phyloP scores from a whole-genome alignment of 169 alveolate genomes.

The Eimeria sp. region DNA sequence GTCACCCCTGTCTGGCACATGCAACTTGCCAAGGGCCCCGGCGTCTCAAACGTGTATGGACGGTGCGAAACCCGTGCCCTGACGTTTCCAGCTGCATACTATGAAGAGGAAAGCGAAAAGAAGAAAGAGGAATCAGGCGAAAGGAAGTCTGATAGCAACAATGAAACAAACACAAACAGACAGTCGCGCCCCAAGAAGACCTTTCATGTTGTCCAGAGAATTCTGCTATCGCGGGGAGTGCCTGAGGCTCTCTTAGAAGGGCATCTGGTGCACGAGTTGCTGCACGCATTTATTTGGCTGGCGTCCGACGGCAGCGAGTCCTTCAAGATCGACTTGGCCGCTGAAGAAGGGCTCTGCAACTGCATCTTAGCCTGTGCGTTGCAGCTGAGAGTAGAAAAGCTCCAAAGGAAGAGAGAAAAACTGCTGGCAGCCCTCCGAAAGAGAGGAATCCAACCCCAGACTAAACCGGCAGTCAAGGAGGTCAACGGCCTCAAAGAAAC shows the following conservation, averaged over 20 bases:
- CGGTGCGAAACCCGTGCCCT: slow-evolving; percentile 24
- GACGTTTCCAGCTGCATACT: background rate
- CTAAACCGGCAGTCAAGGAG: background rate
- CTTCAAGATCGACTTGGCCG: background rate
- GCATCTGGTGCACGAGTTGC: slow-evolving; percentile 38
- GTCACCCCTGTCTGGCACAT: slow-evolving; percentile 28
- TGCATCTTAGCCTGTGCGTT: slow-evolving; percentile 15
- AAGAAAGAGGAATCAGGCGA: background rate
- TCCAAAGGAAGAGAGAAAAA: background rate
- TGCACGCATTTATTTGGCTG: slow-evolving; percentile 50
- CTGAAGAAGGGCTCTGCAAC: slow-evolving; percentile 53
- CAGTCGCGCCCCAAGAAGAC: background rate
- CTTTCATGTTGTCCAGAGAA: slow-evolving; percentile 19
- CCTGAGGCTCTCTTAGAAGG: slow-evolving; percentile 1
- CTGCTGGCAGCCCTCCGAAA: background rate
- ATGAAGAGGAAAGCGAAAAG: background rate
- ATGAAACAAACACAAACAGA: no score
- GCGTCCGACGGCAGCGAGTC: background rate
- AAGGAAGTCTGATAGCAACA: background rate
- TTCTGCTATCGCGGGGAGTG: slow-evolving; percentile 6
- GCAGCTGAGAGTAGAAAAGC: background rate
- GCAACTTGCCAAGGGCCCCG: background rate
- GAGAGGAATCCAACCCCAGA: background rate
- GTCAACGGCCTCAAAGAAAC: background rate
- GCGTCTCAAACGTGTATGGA: background rate